These are phyloP conservation scores for Skeletonema menzelii DNA, from an alignment of 108 stramenopile species.

Conservation along the genomic window DNA sequence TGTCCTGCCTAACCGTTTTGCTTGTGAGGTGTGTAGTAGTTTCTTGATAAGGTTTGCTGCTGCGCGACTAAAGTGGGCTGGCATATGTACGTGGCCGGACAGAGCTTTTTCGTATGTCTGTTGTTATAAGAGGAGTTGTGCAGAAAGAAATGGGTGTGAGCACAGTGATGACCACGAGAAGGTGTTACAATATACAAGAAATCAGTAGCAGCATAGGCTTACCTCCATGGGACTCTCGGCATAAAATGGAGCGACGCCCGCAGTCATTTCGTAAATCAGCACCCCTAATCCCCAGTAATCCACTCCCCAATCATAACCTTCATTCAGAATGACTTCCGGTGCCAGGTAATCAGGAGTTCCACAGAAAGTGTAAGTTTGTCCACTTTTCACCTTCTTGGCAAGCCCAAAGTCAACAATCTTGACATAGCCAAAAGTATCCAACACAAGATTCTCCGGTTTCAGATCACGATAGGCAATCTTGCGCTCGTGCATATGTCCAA, in stretches of 20 bases:
- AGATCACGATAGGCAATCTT: constrained; percentile 71
- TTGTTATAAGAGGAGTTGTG: not conserved
- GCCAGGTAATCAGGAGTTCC: constrained; percentile 78
- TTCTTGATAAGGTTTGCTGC: constrained; percentile 70
- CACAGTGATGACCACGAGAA: not conserved
- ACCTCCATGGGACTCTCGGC: constrained; percentile 60
- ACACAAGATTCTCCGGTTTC: constrained; percentile 75
- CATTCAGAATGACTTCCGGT: constrained; percentile 74
- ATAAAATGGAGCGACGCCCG: constrained; percentile 70
- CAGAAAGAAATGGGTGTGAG: not conserved
- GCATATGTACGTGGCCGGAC: constrained; percentile 37
- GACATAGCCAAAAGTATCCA: constrained; percentile 54
- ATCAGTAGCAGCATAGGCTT: not conserved
- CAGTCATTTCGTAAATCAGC: constrained; percentile 65
- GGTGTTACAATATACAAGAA: not conserved
- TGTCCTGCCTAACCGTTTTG: constrained; percentile 78
- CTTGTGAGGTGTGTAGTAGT: constrained; percentile 69
- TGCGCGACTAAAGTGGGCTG: constrained; percentile 41
- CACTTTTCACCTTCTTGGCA: constrained; percentile 57
- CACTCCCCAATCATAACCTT: constrained; percentile 80
- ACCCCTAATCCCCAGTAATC: constrained; percentile 82
- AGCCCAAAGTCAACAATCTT: constrained; percentile 77
- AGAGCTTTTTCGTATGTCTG: constrained; percentile 40
- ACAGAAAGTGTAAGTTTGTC: constrained; percentile 68
- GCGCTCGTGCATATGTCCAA: constrained; percentile 60